Evolutionary conservation across 2,329 filamentous ascomycete genomes (phyloP).

Genomic region (Fusarium falciforme): DNA sequence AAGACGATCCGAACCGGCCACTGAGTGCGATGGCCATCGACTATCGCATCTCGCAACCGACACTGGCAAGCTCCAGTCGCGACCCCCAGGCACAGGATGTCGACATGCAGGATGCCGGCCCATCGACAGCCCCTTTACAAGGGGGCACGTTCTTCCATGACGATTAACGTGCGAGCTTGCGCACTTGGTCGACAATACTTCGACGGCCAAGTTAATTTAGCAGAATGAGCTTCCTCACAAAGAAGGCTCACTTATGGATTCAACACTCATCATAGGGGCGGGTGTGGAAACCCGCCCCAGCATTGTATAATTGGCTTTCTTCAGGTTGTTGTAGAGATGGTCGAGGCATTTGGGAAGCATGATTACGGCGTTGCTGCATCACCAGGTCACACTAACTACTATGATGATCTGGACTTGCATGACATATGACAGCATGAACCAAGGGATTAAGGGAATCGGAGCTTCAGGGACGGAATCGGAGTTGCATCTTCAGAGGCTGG

Average conservation of each 20-base stretch:
- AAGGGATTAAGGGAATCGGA: slow-evolving; percentile 40
- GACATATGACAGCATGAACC: slow-evolving; percentile 43
- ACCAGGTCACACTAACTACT: slow-evolving; percentile 41
- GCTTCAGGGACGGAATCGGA: slow-evolving; percentile 39
- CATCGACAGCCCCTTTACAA: slow-evolving; percentile 65
- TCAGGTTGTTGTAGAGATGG: slow-evolving; percentile 48
- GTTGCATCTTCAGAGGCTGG: slow-evolving; percentile 42
- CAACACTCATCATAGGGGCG: slow-evolving; percentile 37
- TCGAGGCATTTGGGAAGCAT: slow-evolving; percentile 49
- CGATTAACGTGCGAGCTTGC: slow-evolving; percentile 45
- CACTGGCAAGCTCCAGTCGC: slow-evolving; percentile 45
- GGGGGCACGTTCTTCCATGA: slow-evolving; percentile 64
- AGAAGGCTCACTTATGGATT: slow-evolving; percentile 28
- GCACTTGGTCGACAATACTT: slow-evolving; percentile 5
- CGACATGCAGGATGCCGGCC: slow-evolving; percentile 67
- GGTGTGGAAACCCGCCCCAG: slow-evolving; percentile 41
- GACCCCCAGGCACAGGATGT: slow-evolving; percentile 59
- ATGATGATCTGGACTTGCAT: slow-evolving; percentile 44
- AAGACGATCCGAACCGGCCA: slow-evolving; percentile 60
- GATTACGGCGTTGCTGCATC: slow-evolving; percentile 51
- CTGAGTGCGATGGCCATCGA: slow-evolving; percentile 63
- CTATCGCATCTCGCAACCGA: slow-evolving; percentile 50
- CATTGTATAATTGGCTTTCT: slow-evolving; percentile 46
- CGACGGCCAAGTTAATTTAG: slow-evolving; percentile 27
- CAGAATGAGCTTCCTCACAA: slow-evolving; percentile 10